phyloP scores from a whole-genome alignment of 2,329 filamentous ascomycete species.

The Ophiosphaerella narmari region DNA sequence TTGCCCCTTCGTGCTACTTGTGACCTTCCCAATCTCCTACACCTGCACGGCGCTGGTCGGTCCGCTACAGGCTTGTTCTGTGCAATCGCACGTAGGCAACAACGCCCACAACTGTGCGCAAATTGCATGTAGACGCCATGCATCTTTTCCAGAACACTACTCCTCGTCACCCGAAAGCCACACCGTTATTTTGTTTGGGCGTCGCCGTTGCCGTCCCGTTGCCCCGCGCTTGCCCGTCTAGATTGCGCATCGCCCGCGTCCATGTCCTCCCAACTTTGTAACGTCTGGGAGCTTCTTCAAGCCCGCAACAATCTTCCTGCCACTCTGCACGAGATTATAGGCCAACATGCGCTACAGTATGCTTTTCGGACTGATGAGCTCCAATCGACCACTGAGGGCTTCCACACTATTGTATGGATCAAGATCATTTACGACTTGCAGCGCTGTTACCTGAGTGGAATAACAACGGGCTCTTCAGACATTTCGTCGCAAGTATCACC shows the following conservation, averaged over 20 bases:
- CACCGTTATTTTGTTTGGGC: conserved; percentile 9
- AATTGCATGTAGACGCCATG: conserved; percentile 20
- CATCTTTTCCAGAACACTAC: conserved; percentile 15
- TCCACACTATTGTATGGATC: conserved; percentile 41
- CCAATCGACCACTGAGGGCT: conserved; percentile 27
- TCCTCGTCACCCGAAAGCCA: conserved; percentile 17
- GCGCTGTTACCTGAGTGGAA: conserved; percentile 39
- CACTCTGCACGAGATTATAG: conserved; percentile 44
- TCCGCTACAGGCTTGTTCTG: conserved; percentile 1
- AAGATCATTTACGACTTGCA: conserved; percentile 45
- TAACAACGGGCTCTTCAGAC: conserved; percentile 28
- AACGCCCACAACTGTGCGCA: conserved; percentile 4
- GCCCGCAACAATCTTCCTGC: conserved; percentile 41
- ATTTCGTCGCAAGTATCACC: conserved; percentile 36
- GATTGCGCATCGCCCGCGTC: conserved; percentile 13
- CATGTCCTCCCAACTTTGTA: conserved; percentile 33
- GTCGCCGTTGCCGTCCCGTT: conserved; percentile 10
- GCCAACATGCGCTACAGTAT: conserved; percentile 39
- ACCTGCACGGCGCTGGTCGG: neutral
- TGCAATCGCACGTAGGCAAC: conserved; percentile 15
- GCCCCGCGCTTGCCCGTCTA: conserved; percentile 7
- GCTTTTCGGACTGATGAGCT: conserved; percentile 30
- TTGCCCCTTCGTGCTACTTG: neutral
- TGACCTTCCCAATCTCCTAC: neutral
- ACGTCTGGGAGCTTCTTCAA: conserved; percentile 42